Evolutionary conservation across 768 basidiomycete species (phyloP), one percentile per base, ranked within the genome.

Genomic region (Rhodotorula babjevae): DNA sequence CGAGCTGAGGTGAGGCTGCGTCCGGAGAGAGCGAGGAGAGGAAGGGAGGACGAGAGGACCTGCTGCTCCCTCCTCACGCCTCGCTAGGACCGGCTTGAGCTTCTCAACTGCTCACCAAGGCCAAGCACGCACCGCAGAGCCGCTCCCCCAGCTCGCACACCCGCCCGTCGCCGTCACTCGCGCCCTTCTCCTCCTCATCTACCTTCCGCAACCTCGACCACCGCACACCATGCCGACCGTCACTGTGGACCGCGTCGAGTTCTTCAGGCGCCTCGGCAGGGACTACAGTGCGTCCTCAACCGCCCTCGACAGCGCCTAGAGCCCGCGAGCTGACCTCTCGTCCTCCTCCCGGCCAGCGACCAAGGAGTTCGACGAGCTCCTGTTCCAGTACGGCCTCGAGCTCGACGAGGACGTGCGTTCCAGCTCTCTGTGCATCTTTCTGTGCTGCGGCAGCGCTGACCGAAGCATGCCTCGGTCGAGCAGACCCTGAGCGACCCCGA

Each of bases 331-430:
- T 58, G 19, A 29, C 56, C 44, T 36, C 44, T 67, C 36, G 36
- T 49, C 67, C 27, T 47, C 69, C 63, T 76, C 50, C 57, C 67
- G 69, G 0, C 9, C 80, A 98, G 95, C 93, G 62, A 88, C 91
- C 56, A 89, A 95, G 73, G 93, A 94, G 74, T 97, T 98, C 78
- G 96, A 98, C 83, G 87, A 87, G 80, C 86, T 98, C 64, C 91
- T 92, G 78, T 99, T 99, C 83, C 92, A 98, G 76, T 99, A 94
- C 82, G 96, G 96, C 67, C 84, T 99, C 60, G 96, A 99, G 83
- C 84, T 98, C 47, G 96, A 99, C 79, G 96, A 96, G 83, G 96
- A 99, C 83, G 95, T 97, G 40, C 31, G 77, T 25, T 2, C 36
- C 23, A 12, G 2, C 0, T 21, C 47, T 18, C 14, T 29, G 29